phyloP scores from a whole-genome alignment of 1,284 basidiomycete species.

The Trichosporon inkin region DNA sequence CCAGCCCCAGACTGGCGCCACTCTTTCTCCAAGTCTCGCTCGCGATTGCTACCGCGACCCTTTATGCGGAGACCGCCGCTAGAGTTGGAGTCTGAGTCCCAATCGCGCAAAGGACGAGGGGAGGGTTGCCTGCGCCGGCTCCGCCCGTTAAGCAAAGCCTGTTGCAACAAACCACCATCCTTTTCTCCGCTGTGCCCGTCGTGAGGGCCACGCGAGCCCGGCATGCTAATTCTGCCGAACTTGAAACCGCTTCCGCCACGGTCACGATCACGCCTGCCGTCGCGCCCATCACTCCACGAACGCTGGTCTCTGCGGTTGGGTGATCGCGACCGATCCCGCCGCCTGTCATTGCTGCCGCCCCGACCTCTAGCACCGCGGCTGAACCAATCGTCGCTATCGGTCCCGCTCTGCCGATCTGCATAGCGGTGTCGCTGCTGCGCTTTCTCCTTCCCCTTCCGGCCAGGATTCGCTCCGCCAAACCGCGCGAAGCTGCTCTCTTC shows the following conservation, averaged over 20 bases:
- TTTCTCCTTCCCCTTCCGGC: conserved; percentile 32
- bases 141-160: not conserved
- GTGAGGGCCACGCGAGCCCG: not conserved
- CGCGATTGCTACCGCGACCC: not conserved
- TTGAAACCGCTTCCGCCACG: not conserved
- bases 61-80: not conserved
- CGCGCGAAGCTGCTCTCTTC: conserved; percentile 14
- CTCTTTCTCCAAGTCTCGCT: conserved; percentile 17
- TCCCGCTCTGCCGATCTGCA: conserved; percentile 14
- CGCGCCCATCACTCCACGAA: not conserved
- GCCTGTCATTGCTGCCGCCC: conserved; percentile 6
- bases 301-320: not conserved
- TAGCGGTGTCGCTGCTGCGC: conserved; percentile 18
- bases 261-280: not conserved
- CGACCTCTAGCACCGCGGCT: not conserved
- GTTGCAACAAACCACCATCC: not conserved
- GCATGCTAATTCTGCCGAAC: conserved; percentile 6
- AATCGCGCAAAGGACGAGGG: not conserved
- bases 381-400: conserved; percentile 10
- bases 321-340: not conserved
- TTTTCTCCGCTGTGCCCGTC: not conserved
- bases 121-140: conserved; percentile 1
- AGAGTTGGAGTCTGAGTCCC: not conserved
- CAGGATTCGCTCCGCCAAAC: conserved; percentile 32
- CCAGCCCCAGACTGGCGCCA: conserved; percentile 25